A percentile compares a stretch with the other conserved stretches of the same genome.
Conservation (phyloP, 768 basidiomycete species). For the Rhizopogon vinicolor region DNA sequence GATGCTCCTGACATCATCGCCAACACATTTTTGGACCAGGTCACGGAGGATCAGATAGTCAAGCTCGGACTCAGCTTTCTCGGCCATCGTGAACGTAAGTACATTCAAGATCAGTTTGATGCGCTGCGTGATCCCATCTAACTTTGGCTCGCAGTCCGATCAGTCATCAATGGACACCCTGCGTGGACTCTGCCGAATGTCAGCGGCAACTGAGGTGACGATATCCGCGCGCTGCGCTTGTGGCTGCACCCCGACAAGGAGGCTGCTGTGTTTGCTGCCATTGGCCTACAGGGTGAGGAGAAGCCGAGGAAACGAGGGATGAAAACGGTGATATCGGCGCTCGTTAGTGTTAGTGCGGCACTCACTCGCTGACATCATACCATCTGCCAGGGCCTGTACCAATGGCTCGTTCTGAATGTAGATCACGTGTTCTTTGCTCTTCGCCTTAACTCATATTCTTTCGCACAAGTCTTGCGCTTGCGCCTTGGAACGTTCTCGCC, state of each 20-base stretch:
- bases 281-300: too few relatives aligned
- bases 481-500: conserved; percentile 33
- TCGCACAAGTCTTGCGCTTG: conserved; percentile 25
- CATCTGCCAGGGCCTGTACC: conserved; percentile 32
- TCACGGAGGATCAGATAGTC: conserved; percentile 21
- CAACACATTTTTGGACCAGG: conserved; percentile 25
- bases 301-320: too few relatives aligned
- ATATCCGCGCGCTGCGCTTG: too few relatives aligned
- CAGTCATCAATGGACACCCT: not conserved
- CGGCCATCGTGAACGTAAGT: conserved; percentile 23
- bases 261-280: too few relatives aligned
- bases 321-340: too few relatives aligned
- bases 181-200: not conserved
- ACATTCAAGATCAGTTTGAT: not conserved
- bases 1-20: conserved; percentile 28
- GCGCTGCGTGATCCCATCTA: too few relatives aligned
- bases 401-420: conserved; percentile 24
- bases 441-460: conserved; percentile 12
- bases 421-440: not conserved
- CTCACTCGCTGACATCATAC: too few relatives aligned
- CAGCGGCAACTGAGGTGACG: not conserved
- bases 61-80: conserved; percentile 21
- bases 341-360: too few relatives aligned
- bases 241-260: too few relatives aligned
- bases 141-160: not conserved